Evolutionary conservation across 2,329 filamentous ascomycete genomes (phyloP).

Genomic region (Fusarium chlamydosporum): DNA sequence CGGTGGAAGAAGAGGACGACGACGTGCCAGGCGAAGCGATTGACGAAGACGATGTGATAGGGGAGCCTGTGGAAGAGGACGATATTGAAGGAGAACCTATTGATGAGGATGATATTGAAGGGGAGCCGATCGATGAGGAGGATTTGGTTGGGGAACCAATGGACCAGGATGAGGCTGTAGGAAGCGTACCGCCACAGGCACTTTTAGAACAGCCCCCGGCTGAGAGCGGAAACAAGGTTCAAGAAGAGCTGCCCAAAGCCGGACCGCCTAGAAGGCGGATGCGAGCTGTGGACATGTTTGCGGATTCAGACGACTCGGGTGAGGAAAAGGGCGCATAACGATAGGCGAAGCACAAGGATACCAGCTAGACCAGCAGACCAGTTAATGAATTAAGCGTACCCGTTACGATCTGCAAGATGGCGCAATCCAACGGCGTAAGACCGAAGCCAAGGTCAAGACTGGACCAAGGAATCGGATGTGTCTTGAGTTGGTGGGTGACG

Average conservation of each 20-base stretch:
- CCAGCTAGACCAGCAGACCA: constrained; percentile 8
- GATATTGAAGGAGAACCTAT: constrained; percentile 64
- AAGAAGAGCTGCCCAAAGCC: constrained; percentile 34
- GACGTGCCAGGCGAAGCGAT: constrained; percentile 65
- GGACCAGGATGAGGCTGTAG: constrained; percentile 60
- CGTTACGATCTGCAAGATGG: constrained; percentile 29
- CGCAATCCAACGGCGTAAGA: constrained; percentile 27
- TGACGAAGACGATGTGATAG: constrained; percentile 61
- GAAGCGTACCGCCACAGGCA: constrained; percentile 49
- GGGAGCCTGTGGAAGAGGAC: constrained; percentile 62
- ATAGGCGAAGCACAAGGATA: constrained; percentile 14
- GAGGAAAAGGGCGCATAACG: constrained; percentile 43
- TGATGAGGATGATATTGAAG: constrained; percentile 64
- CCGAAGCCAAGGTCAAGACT: constrained; percentile 8
- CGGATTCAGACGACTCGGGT: constrained; percentile 73
- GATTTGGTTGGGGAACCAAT: constrained; percentile 59
- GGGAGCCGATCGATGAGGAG: constrained; percentile 63
- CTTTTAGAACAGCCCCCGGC: constrained; percentile 36
- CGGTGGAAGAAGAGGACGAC: constrained; percentile 62
- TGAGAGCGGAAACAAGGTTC: constrained; percentile 32
- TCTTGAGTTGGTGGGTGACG: constrained; percentile 15
- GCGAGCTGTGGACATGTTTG: constrained; percentile 89
- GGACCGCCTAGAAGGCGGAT: constrained; percentile 71
- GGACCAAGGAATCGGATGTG: constrained; percentile 4
- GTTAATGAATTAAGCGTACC: constrained; percentile 17